Base-by-base conservation (phyloP, 2,329 filamentous ascomycete genomes). In the Phialophora tarda region DNA sequence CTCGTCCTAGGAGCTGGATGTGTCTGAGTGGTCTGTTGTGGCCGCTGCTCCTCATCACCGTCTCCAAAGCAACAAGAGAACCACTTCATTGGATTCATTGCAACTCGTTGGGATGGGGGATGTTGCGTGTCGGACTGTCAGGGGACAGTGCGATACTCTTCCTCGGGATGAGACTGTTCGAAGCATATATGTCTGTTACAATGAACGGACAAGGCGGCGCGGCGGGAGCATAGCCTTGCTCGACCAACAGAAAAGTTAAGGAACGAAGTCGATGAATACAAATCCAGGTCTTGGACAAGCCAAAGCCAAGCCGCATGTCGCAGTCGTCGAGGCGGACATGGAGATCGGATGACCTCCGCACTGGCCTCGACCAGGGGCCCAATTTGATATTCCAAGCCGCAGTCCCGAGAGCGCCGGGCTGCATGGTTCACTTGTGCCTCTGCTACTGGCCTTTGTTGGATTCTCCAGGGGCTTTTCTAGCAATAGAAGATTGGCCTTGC, bases 31-130 rank as follows among this genome's bases (percentile, higher is more conserved):
- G 34, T 55, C 21, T 55, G 50, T 62, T 47, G 60, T 30, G 53
- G 23, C 24, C 26, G 48, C 14, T 62, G 24, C 3, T 23, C 34
- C 24, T 62, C 53, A 34, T 62, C 60, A 12, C 38, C 48, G 34
- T 56, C 59, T 23, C n/a, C 50, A 17, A 62, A 62, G 8, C 60
- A 62, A 34, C 60, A 62, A 4, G 24, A 62, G 51, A 62, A 34
- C 38, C 34, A 56, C n/a, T 38, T 56, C 51, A 62, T 32, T 17
- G 23, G 24, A 51, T 44, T 61, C 30, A 21, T 53, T 21, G 59
- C n/a, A 24, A 56, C 14, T 38, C 53, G 28, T 11, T 21, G 23
- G 53, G n/a, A 38, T 32, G 11, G 28, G n/a, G 28, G 14, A 6
- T 12, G 21, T 1, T 23, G 8, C 21, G 21, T 10, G 4, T 26